Conservation (phyloP, 345 rosid species). For the Durio zibethinus region DNA sequence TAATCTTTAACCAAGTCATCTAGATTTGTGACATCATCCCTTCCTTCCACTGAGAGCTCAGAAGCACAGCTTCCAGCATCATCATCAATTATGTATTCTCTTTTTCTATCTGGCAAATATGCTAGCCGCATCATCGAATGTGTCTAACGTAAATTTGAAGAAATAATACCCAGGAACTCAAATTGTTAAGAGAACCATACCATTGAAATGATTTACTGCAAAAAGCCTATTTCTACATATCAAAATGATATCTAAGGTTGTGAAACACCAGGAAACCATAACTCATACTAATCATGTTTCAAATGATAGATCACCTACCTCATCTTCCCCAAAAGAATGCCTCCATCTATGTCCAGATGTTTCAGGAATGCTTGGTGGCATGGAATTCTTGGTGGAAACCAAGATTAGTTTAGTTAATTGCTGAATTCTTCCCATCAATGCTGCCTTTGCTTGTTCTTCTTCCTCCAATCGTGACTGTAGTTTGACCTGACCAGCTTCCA, state of each 20-base stretch:
- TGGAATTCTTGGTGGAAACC: slow-evolving; percentile 68
- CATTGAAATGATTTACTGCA: slow-evolving; percentile 4
- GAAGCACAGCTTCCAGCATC: slow-evolving; percentile 58
- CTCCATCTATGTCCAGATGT: slow-evolving; percentile 50
- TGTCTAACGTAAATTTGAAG: slow-evolving; percentile 13
- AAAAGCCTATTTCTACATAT: slow-evolving; percentile 1
- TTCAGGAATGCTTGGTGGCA: slow-evolving; percentile 49
- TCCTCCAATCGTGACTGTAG: slow-evolving; percentile 68
- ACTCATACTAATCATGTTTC: background rate
- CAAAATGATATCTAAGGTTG: background rate
- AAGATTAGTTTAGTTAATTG: slow-evolving; percentile 61
- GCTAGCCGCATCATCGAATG: slow-evolving; percentile 51
- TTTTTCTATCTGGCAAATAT: slow-evolving; percentile 73
- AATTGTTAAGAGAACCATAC: slow-evolving; percentile 7
- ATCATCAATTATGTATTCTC: slow-evolving; percentile 54
- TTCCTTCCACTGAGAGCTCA: slow-evolving; percentile 52
- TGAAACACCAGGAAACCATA: slow-evolving; percentile 2
- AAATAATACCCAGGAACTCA: slow-evolving; percentile 8
- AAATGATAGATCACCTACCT: slow-evolving; percentile 34
- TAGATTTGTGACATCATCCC: slow-evolving; percentile 49
- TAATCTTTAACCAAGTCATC: slow-evolving; percentile 74
- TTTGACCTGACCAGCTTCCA: slow-evolving; percentile 77
- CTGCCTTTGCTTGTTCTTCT: slow-evolving; percentile 71
- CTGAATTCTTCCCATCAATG: slow-evolving; percentile 73
- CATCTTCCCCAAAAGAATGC: slow-evolving; percentile 82